Base-by-base conservation (phyloP, 768 basidiomycete species). In the Trametes coccinea region DNA sequence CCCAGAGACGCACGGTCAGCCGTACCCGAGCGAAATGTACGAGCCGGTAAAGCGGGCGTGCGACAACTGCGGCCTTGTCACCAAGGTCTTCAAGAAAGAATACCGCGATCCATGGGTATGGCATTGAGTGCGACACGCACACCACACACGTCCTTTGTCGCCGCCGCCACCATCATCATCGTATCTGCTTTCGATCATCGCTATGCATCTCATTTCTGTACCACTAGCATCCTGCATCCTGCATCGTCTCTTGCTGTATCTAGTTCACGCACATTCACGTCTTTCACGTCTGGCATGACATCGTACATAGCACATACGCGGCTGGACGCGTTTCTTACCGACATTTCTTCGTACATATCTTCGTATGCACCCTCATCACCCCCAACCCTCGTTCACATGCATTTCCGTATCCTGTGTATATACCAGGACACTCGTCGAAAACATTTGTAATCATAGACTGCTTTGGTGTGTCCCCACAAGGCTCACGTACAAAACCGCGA, bases 51-150 rank as follows among this genome's bases (percentile, higher is more conserved):
- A 63, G 14, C 65, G 72, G 48, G 63, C 67, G 39, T 77, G 75
- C 65, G 70, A 69, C 37, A 75, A 71, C 54, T 77, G 75, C 62
- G 72, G 74, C 30, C 65, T 72, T 27, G 65, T 64, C 48, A 62
- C 61, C 13, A 53, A 45, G 41, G 46, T 69, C 40, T 59, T 67
- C 53, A 67, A 63, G 56, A 58, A 63, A 47, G 64, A 69, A 17
- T 60, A 56, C 43, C 62, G 62, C 17, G 62, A 64, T 30, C 62
- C 62, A 17, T 64, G 62, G 62, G 53, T 56, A 29, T 64, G 62
- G 62, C 61, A 62, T 34, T 62, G 55, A 62, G 55, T 17, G 52
- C 57, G 45, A 51, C 16, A 47, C 52, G 52, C 52, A 31, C 17
- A 6, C 37, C 34, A n/a, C 39, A 3, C 37, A 2, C 51, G 22